These are phyloP conservation scores for fission yeast (Schizosaccharomyces pombe) DNA, from an alignment of 805 yeast genomes.

Conservation along the genomic window DNA sequence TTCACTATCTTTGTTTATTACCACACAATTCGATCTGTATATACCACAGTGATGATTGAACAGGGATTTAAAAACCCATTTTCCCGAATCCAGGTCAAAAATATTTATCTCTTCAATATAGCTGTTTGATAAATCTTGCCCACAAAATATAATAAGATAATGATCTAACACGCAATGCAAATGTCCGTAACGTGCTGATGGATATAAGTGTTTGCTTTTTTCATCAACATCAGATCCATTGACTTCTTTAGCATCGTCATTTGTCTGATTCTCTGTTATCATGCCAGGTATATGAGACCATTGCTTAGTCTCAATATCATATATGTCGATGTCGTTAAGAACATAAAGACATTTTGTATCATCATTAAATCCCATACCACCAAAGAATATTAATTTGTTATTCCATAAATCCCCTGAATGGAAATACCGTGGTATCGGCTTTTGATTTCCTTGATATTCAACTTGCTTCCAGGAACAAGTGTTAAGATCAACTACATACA, in stretches of 20 bases:
- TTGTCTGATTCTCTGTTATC: not conserved
- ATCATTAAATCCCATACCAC: not conserved
- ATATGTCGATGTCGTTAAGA: not conserved
- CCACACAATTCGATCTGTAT: constrained; percentile 4
- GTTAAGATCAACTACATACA: not conserved
- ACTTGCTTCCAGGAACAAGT: not conserved
- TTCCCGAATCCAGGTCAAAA: constrained; percentile 4
- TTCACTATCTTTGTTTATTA: not conserved
- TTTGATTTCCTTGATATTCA: not conserved
- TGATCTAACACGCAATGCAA: constrained; percentile 7
- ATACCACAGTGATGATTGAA: not conserved
- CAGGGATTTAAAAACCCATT: not conserved
- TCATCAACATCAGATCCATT: not conserved
- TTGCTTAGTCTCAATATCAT: not conserved
- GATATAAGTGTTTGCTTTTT: not conserved
- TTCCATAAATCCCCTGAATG: not conserved
- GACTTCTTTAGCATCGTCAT: not conserved
- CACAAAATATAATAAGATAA: constrained; percentile 8
- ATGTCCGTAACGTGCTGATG: constrained; percentile 8
- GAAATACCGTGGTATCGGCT: constrained; percentile 3
- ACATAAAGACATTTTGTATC: not conserved
- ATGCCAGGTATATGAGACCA: not conserved
- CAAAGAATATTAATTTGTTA: not conserved
- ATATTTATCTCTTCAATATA: constrained; percentile 7
- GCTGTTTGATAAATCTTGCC: constrained; percentile 8